Conservation (phyloP, 2,329 filamentous ascomycete species). For the Fusarium gaditjirri region DNA sequence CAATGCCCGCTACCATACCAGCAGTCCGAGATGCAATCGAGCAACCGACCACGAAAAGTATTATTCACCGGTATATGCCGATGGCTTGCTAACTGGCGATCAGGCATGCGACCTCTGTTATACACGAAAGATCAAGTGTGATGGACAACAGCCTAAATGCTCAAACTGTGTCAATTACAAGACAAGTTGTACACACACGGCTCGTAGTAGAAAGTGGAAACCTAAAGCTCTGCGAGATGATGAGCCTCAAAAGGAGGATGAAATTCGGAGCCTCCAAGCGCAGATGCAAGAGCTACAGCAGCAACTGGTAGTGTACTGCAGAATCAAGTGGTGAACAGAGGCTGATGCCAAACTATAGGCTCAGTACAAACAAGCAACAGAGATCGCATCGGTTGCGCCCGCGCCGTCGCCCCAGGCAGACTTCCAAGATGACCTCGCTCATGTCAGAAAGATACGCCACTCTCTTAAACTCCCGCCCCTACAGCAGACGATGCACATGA, state of each 20-base stretch:
- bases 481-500: conserved; percentile 6
- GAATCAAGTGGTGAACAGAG: rapidly evolving
- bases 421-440: neutral
- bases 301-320: neutral
- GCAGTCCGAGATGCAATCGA: neutral
- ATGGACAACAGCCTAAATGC: conserved; percentile 2
- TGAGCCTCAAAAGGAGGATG: neutral
- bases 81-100: neutral
- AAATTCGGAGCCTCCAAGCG: neutral
- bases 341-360: neutral
- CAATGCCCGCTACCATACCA: too few relatives aligned
- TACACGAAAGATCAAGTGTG: conserved; percentile 15
- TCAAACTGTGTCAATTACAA: conserved; percentile 15
- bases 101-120: conserved; percentile 17
- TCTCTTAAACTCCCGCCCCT: neutral
- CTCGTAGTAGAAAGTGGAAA: conserved; percentile 6
- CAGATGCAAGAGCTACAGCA: neutral
- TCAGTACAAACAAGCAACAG: neutral
- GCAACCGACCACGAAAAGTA: conserved; percentile 1
- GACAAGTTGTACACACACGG: neutral
- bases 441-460: neutral
- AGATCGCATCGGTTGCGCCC: rapidly evolving
- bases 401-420: rapidly evolving
- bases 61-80: rapidly evolving
- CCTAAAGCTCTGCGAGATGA: neutral